Evolutionary conservation across 805 yeast species (phyloP), one percentile per base, ranked within the genome.

Genomic region (Saturnispora halmiae): DNA sequence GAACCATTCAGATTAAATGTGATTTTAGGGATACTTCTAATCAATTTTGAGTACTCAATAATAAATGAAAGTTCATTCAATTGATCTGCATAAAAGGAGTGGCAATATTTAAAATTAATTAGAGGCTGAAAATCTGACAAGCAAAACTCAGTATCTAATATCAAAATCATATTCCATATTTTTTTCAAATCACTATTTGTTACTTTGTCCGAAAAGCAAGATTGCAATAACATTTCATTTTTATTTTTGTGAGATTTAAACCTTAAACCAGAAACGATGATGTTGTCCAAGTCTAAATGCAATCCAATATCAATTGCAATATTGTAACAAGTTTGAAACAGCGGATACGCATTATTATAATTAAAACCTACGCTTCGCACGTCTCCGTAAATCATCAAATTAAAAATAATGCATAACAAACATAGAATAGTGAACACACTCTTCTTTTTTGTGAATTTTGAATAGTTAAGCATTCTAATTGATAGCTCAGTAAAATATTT

Each of bases 111-210:
- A 16, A 45, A 36, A 38, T 51, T 42, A 21, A 51, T 44, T 14
- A 47, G 10, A 22, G 50, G 41, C 14, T 43, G 46, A 2, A 31
- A 15, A 7, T 41, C 45, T 15, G 20, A 13, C 14, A 39, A 21
- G 5, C 37, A 45, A 34, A 38, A 49, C 6, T 19, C 21, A 2
- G 47, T 38, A 41, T 51, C 55, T 7, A 33, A 18, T 6, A 20
- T 14, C 9, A 44, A 21, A 7, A 51, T 24, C 37, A 46, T 34
- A 33, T 49, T 48, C 55, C 55, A 51, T 19, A 51, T 34, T 16
- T 15, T 7, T 34, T 43, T 51, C 6, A 29, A 10, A 8, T 34
- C 24, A 3, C 31, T 34, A 1, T 19, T 4, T 6, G 46, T 24
- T 20, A 47, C 36, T 8, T 47, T 40, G 5, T 26, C 31, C 3